Conservation (phyloP, 2,329 filamentous ascomycete genomes). For the Claviceps paspali region DNA sequence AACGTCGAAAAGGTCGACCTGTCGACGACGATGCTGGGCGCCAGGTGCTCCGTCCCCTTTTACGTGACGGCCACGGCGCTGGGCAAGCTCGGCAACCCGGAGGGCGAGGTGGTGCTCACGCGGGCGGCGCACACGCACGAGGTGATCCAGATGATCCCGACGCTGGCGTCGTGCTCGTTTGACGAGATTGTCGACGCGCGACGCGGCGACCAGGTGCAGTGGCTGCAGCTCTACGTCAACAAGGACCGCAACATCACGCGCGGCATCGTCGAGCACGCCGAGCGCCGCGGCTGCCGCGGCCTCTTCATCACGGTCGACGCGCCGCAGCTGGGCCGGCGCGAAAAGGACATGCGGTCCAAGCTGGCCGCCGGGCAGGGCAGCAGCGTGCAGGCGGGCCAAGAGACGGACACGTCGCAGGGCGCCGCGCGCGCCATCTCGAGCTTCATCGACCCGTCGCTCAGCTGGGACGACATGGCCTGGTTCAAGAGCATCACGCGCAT, state of each 20-base stretch:
- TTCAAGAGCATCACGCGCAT: constrained; percentile 81
- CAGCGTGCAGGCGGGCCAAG: constrained; percentile 61
- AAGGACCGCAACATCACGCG: constrained; percentile 84
- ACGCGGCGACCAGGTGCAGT: constrained; percentile 69
- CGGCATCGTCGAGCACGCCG: constrained; percentile 81
- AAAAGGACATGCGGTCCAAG: constrained; percentile 96
- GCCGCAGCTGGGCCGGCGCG: constrained; percentile 81
- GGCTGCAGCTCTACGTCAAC: constrained; percentile 96
- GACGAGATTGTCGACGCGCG: constrained; percentile 90
- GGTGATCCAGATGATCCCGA: constrained; percentile 97
- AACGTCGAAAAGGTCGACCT: constrained; percentile 81
- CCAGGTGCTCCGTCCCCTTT: constrained; percentile 71
- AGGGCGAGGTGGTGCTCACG: constrained; percentile 87
- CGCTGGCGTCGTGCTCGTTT: constrained; percentile 88
- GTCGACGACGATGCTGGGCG: constrained; percentile 85
- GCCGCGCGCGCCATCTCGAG: constrained; percentile 87
- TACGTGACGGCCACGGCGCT: constrained; percentile 94
- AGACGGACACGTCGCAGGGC: constrained; percentile 77
- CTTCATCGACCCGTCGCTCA: constrained; percentile 90
- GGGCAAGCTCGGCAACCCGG: constrained; percentile 84
- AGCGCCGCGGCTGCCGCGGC: constrained; percentile 79
- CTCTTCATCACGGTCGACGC: constrained; percentile 98
- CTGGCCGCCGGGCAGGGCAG: constrained; percentile 69
- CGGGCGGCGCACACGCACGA: constrained; percentile 71
- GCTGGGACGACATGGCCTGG: constrained; percentile 91